Base-by-base conservation (phyloP, 495 filamentous ascomycete genomes). In the Antarctomyces pellizariae region DNA sequence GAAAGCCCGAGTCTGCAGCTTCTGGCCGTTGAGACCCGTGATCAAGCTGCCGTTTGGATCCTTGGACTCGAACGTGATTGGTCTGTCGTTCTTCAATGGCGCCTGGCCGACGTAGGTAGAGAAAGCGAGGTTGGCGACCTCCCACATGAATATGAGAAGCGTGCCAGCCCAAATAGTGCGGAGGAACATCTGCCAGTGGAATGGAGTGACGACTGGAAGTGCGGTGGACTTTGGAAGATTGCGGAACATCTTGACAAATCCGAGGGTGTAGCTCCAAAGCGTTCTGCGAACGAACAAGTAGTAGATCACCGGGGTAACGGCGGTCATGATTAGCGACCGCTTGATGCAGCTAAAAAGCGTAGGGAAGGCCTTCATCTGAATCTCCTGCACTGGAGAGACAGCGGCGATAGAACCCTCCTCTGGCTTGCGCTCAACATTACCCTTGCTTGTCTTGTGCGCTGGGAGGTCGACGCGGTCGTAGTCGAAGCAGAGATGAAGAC, bases 1-100 rank as follows among this genome's bases (percentile, higher is more conserved):
- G 44, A 84, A 84, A 3, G 64, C 52, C 52, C 50, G 61, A 19
- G 61, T 55, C n/a, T 65, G 40, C 21, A 64, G 49, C 34, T 72
- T 77, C 45, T 64, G 82, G 11, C 72, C 64, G 35, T 69, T 79
- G 24, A 97, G 48, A 1, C 86, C 86, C 29, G 67, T 76, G 24
- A 95, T 44, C 21, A 97, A 53, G 39, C 72, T 91, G 18, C 79
- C 84, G 37, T 89, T 97, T 1, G 86, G 82, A 50, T 95, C 89
- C 36, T 68, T 75, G 3, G 78, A 75, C 29, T 80, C 73, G 7
- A 59, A 54, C 1, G 79, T 89, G 13, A 97, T 57, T n/a, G 82
- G 79, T 37, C 75, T 68, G 2, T 59, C 69, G 33, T 72, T 67
- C 46, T 86, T 89, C 22, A 91, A 42, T 4, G 89, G 86, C 36